These are phyloP conservation scores for Volutella citrinella DNA, from an alignment of 2,329 filamentous ascomycete genomes.

Conservation along the genomic window DNA sequence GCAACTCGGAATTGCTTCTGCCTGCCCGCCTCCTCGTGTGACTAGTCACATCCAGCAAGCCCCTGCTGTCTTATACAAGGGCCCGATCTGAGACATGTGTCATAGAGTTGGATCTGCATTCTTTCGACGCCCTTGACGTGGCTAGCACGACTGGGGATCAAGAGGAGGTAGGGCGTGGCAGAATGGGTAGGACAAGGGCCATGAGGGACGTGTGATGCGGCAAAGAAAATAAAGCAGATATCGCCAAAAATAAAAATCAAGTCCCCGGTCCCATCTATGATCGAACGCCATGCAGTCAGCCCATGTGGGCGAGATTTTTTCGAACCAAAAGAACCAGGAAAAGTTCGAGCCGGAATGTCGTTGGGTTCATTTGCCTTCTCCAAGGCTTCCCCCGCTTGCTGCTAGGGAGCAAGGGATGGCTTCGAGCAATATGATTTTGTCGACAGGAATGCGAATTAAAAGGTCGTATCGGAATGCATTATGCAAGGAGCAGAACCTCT, in stretches of 20 bases:
- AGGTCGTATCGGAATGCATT: conserved; percentile 30
- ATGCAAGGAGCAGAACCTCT: conserved; percentile 20
- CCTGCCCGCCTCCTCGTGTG: too few species aligned
- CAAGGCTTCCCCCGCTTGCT: conserved; percentile 26
- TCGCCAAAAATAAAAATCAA: conserved; percentile 18
- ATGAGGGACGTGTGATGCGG: conserved; percentile 10
- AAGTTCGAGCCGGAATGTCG: conserved; percentile 12
- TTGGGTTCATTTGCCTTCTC: conserved; percentile 15
- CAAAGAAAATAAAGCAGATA: conserved; percentile 1
- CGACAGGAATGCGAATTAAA: conserved; percentile 35
- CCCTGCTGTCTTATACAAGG: conserved; percentile 9
- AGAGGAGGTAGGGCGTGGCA: conserved; percentile 5
- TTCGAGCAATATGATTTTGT: conserved; percentile 34
- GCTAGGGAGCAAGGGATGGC: conserved; percentile 38
- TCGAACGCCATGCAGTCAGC: conserved; percentile 30
- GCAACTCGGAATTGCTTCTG: not conserved
- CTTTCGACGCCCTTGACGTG: conserved; percentile 22
- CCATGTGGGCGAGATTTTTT: conserved; percentile 11
- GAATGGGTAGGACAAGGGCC: conserved; percentile 3
- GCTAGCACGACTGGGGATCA: too few species aligned
- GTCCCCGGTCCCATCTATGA: conserved; percentile 28
- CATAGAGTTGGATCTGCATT: conserved; percentile 28
- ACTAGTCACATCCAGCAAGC: too few species aligned
- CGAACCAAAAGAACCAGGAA: conserved; percentile 11
- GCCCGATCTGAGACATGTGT: conserved; percentile 30